Base-by-base conservation (phyloP, 306 rosid genomes). In the Citrullus mucosospermus region DNA sequence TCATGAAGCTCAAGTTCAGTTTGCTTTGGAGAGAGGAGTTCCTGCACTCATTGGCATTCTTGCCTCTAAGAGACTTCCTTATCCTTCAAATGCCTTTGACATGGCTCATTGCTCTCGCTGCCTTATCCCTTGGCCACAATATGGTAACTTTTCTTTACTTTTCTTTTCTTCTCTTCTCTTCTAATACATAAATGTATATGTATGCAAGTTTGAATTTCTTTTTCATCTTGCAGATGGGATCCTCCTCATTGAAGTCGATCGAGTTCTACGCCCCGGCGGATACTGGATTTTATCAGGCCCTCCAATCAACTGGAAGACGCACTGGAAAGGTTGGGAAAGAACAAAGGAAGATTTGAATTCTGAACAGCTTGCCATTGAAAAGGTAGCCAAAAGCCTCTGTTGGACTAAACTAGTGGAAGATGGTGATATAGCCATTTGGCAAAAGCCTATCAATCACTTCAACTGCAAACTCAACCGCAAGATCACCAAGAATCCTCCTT, bases 251-350 rank as follows among this genome's bases (percentile, higher is more conserved):
- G 96, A 93, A 86, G 86, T 91, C 9, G 95, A 93, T 77, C 76
- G 95, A 51, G 84, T 93, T 78, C 88, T 91, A 32, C 86, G 93
- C 0, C 96, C 93, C 0, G 96, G 96, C 2, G 93, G 95, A 38
- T 93, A 89, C 79, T 91, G 96, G 95, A 93, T 89, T 78, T 84
- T 91, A 2, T 93, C 95, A 1, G 98, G 96, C 8, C 98, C 95
- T 59, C 95, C 98, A 4, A 89, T 87, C 44, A 72, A 58, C 34
- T 93, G 94, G 97, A 85, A 78, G 82, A 88, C 32, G 50, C 15
- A 89, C 53, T 87, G 90, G 91, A 87, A 80, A 78, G 96, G 97
- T 11, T 93, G 97, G 97, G 85, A 70, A 67, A 89, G 96, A 81
- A 93, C 93, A 15, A 68, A 85, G 78, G 88, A 93, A 78, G 93